Evolutionary conservation across 495 filamentous ascomycete species (phyloP).

Genomic region (Penicillium cataractarum): DNA sequence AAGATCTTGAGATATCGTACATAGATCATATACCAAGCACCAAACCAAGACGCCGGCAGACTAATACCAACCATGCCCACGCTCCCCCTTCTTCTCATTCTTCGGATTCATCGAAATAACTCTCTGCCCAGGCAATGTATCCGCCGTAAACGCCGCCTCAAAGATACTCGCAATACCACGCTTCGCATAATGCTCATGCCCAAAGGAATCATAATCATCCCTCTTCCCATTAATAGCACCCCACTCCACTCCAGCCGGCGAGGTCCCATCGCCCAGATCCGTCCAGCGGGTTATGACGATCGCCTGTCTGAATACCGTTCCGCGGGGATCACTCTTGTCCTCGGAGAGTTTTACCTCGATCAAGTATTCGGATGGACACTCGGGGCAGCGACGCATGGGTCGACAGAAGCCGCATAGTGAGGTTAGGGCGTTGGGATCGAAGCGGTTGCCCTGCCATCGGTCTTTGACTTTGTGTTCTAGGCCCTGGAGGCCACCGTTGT

Average conservation of each 20-base stretch:
- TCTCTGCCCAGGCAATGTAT: conserved; percentile 58
- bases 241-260: conserved; percentile 51
- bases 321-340: conserved; percentile 37
- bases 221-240: conserved; percentile 48
- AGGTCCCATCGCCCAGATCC: conserved; percentile 58
- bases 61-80: conserved; percentile 56
- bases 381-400: conserved; percentile 60
- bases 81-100: conserved; percentile 48
- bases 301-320: conserved; percentile 54
- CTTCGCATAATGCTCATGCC: conserved; percentile 43
- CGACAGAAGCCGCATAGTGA: conserved; percentile 56
- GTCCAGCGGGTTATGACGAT: conserved; percentile 64
- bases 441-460: conserved; percentile 31
- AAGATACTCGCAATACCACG: conserved; percentile 60
- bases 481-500: conserved; percentile 41
- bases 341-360: conserved; percentile 59
- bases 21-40: not conserved
- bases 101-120: conserved; percentile 59
- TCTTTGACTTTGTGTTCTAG: conserved; percentile 47
- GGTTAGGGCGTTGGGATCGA: conserved; percentile 51
- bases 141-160: conserved; percentile 54
- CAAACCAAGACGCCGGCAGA: not conserved
- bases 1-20: not conserved
- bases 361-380: conserved; percentile 64
- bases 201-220: conserved; percentile 55